Conservation (phyloP, 257 asterid genomes). For the Jacaranda mimosifolia region DNA sequence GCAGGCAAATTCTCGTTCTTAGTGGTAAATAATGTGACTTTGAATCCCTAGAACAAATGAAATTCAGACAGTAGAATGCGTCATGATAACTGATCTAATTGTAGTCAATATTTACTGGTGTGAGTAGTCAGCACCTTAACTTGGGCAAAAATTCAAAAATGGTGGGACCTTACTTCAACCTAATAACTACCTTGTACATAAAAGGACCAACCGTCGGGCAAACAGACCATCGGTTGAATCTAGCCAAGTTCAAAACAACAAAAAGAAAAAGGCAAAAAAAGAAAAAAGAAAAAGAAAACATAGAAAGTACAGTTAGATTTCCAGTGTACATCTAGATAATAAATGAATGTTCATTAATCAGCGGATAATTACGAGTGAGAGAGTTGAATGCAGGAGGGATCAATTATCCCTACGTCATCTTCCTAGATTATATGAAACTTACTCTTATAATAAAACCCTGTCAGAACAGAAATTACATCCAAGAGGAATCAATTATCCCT, state of each 20-base stretch:
- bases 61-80: constrained; percentile 14
- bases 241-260: constrained; percentile 3
- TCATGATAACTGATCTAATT: background rate
- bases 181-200: constrained; percentile 11
- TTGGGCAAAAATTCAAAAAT: background rate
- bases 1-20: background rate
- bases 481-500: background rate
- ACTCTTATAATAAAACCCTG: background rate
- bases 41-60: background rate
- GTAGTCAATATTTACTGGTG: background rate
- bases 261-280: too few relatives aligned
- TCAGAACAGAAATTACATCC: too few relatives aligned
- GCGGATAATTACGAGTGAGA: background rate
- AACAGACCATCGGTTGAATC: background rate
- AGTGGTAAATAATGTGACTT: background rate
- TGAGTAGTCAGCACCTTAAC: background rate
- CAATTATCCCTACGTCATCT: background rate
- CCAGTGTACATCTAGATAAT: background rate
- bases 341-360: background rate
- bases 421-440: background rate
- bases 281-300: background rate
- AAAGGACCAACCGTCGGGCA: background rate
- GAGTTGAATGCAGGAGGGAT: background rate
- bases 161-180: constrained; percentile 20
- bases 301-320: background rate